Conservation (phyloP, 495 filamentous ascomycete genomes). For the Physcia stellaris region DNA sequence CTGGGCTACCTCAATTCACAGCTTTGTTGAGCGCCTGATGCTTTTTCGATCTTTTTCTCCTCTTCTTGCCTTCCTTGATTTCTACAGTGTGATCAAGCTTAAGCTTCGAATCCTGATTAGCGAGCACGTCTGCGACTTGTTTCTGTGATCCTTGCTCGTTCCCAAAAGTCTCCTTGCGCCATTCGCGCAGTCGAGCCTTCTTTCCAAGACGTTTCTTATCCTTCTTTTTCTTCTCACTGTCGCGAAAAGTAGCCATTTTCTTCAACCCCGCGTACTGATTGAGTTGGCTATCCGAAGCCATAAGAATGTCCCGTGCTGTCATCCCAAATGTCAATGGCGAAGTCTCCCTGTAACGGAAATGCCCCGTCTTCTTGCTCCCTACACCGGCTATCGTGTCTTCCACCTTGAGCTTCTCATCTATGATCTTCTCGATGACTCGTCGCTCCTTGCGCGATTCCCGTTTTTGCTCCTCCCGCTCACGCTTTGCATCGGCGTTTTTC, state of each 20-base stretch:
- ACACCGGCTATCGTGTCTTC: slow-evolving; percentile 44
- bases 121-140: slow-evolving; percentile 13
- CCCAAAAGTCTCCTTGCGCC: slow-evolving; percentile 88
- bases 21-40: not conserved
- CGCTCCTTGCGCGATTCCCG: slow-evolving; percentile 62
- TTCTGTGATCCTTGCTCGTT: slow-evolving; percentile 44
- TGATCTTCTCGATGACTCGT: slow-evolving; percentile 70
- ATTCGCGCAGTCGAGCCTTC: slow-evolving; percentile 78
- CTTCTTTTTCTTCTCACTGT: slow-evolving; percentile 70
- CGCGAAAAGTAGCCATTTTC: slow-evolving; percentile 82
- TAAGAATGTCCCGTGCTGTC: slow-evolving; percentile 77
- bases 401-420: slow-evolving; percentile 68
- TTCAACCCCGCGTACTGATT: slow-evolving; percentile 89
- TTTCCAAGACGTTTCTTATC: slow-evolving; percentile 82
- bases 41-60: not conserved
- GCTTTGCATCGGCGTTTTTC: slow-evolving; percentile 26
- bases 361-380: slow-evolving; percentile 37
- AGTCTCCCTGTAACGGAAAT: slow-evolving; percentile 87
- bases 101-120: not conserved
- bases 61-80: not conserved
- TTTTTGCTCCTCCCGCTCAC: slow-evolving; percentile 43
- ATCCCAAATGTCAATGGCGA: slow-evolving; percentile 82
- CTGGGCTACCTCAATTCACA: too few species aligned
- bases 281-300: slow-evolving; percentile 74
- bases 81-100: too few species aligned